Conservation (phyloP, 2,329 filamentous ascomycete genomes). For the Hyphodiscus sp. region DNA sequence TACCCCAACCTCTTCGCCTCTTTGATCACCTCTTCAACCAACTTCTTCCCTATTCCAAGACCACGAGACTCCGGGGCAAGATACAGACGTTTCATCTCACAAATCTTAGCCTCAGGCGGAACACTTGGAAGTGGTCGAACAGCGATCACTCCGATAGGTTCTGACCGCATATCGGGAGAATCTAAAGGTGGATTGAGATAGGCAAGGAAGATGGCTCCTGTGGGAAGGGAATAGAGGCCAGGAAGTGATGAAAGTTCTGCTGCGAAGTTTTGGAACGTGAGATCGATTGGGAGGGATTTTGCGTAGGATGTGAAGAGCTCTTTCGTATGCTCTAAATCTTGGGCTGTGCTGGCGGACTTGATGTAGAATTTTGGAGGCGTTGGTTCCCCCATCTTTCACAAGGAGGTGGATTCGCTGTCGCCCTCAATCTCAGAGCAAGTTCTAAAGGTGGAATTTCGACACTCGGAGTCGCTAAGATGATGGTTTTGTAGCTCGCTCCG, state of each 20-base stretch:
- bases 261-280: conserved; percentile 50
- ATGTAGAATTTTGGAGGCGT: conserved; percentile 25
- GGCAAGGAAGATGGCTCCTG: conserved; percentile 45
- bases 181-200: neutral
- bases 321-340: conserved; percentile 37
- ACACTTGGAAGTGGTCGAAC: conserved; percentile 34
- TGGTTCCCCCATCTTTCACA: neutral
- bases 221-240: conserved; percentile 43
- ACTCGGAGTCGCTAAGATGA: no score
- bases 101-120: conserved; percentile 1
- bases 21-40: conserved; percentile 39
- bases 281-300: conserved; percentile 43
- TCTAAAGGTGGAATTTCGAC: no score
- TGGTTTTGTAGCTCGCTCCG: no score
- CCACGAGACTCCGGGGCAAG: conserved; percentile 42
- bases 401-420: neutral
- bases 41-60: conserved; percentile 39
- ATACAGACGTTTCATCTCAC: conserved; percentile 54
- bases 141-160: conserved; percentile 43
- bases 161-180: neutral
- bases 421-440: neutral
- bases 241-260: conserved; percentile 46
- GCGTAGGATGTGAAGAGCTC: conserved; percentile 38
- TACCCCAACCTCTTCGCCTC: conserved; percentile 43
- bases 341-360: conserved; percentile 32